Evolutionary conservation across 495 filamentous ascomycete species (phyloP), one percentile per base, ranked within the genome.

Genomic region (Aspergillus affinis): DNA sequence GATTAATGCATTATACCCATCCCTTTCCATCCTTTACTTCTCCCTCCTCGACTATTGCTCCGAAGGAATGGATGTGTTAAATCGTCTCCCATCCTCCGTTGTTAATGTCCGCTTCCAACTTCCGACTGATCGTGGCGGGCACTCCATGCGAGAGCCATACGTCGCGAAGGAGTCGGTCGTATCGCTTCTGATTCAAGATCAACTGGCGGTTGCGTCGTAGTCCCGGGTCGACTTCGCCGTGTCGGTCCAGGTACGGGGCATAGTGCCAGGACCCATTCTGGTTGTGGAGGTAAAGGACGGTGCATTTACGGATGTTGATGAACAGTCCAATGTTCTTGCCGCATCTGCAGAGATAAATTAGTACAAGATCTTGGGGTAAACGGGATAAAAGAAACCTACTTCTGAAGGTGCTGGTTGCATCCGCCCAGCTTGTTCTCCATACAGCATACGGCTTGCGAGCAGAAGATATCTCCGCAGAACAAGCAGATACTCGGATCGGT

Each of bases 1-100:
- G 36, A 41, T 15, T 41, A 10, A 41, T 41, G 9, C 36, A 41
- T 41, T 41, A 15, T 41, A 17, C 13, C 36, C 36, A 41, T 41
- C 36, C 10, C 1, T 41, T 15, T 41, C 36, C 36, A 6, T 55
- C 17, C 45, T 32, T 57, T 1, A 48, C 13, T 44, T 18, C 21
- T 26, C 53, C 17, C 21, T 17, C 36, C 36, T 13, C 36, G 36
- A 15, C 36, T 41, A 15, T 10, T 3, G 3, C 29, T 32, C 29
- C 4, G 23, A 26, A 26, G 2, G 4, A 26, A 2, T 26, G 2
- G 29, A 7, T 6, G n/a, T n/a, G 57, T 70, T 73, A 91, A 55
- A 93, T 85, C 21, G 93, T 96, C 76, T 98, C 94, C 94, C 94
- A 98, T 3, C 94, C 94, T 7, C 94, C 94, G 62, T 89, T 96